A percentile compares a stretch with the other conserved stretches of the same genome.
phyloP scores from a whole-genome alignment of 2,329 filamentous ascomycete species.

The Fonsecaea monophora region DNA sequence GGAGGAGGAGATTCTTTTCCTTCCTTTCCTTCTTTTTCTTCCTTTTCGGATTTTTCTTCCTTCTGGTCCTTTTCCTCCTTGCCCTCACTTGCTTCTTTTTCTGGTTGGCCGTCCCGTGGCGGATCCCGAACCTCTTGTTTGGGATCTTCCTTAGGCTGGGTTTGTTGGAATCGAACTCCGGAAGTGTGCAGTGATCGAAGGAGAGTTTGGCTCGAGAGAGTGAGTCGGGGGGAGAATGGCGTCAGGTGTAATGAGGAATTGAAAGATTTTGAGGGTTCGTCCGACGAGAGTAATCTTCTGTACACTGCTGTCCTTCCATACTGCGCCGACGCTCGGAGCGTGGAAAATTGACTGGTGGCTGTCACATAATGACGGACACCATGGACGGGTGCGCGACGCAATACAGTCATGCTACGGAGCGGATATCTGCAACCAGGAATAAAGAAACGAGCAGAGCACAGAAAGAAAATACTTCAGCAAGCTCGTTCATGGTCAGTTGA shows the following conservation, averaged over 20 bases:
- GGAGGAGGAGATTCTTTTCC: slow-evolving; percentile 73
- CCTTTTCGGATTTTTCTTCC: slow-evolving; percentile 53
- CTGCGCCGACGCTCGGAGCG: slow-evolving; percentile 32
- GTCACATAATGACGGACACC: slow-evolving; percentile 40
- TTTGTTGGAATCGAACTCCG: slow-evolving; percentile 33
- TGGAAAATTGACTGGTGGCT: slow-evolving; percentile 30
- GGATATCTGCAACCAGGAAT: neutral
- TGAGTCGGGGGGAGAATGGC: slow-evolving; percentile 28
- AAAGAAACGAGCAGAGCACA: slow-evolving; percentile 1
- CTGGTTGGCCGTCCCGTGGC: slow-evolving; percentile 42
- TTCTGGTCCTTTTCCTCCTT: slow-evolving; percentile 51
- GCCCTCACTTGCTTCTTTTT: slow-evolving; percentile 50
- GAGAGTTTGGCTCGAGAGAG: slow-evolving; percentile 22
- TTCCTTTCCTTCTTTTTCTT: slow-evolving; percentile 63
- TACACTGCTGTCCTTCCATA: slow-evolving; percentile 36
- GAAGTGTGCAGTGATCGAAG: slow-evolving; percentile 38
- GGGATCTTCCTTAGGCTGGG: slow-evolving; percentile 38
- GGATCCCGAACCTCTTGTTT: slow-evolving; percentile 40
- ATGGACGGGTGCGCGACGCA: slow-evolving; percentile 34
- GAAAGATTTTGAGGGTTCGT: slow-evolving; percentile 16
- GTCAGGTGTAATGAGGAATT: slow-evolving; percentile 16
- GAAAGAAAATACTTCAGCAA: slow-evolving; percentile 19
- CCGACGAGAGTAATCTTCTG: slow-evolving; percentile 27
- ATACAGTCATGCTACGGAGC: slow-evolving; percentile 38
- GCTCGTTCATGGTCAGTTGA: slow-evolving; percentile 24